Conservation (phyloP, 2,329 filamentous ascomycete genomes). For the Claviceps humidiphila region DNA sequence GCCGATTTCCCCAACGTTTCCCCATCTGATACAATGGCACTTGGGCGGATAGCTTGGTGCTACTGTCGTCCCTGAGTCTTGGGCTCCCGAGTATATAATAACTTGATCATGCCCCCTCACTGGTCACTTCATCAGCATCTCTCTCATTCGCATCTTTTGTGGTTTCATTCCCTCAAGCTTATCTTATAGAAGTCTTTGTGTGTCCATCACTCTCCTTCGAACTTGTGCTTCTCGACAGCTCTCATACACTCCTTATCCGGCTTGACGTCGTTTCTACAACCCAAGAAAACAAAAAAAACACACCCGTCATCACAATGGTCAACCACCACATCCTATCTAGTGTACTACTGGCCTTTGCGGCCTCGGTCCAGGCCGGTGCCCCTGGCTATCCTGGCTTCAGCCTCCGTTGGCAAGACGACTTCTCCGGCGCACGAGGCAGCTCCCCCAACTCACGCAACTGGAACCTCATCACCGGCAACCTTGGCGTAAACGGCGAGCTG, state of each 20-base stretch:
- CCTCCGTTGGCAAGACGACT: constrained; percentile 30
- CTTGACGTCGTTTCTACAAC: neutral
- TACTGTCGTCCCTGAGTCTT: neutral
- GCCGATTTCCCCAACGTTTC: neutral
- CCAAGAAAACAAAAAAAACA: neutral
- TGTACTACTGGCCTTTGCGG: constrained; percentile 16
- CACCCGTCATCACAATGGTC: constrained; percentile 9
- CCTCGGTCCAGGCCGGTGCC: constrained; percentile 21
- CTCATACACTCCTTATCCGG: neutral
- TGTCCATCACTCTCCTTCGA: too few species aligned
- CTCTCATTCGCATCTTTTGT: too few species aligned
- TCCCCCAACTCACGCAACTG: constrained; percentile 24
- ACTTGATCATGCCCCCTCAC: neutral
- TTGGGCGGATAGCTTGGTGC: neutral
- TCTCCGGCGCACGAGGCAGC: constrained; percentile 23
- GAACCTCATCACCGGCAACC: constrained; percentile 26
- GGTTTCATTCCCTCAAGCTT: too few species aligned
- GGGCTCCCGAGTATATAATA: neutral
- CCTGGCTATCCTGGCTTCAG: constrained; percentile 27
- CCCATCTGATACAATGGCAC: neutral
- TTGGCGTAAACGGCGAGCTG: constrained; percentile 38
- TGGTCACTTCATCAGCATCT: too few species aligned
- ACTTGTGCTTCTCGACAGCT: too few species aligned
- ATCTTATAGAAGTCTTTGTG: too few species aligned
- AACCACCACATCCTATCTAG: constrained; percentile 11